Evolutionary conservation across 2,329 filamentous ascomycete species (phyloP), one percentile per base, ranked within the genome.

Genomic region (Didymella glomerata): DNA sequence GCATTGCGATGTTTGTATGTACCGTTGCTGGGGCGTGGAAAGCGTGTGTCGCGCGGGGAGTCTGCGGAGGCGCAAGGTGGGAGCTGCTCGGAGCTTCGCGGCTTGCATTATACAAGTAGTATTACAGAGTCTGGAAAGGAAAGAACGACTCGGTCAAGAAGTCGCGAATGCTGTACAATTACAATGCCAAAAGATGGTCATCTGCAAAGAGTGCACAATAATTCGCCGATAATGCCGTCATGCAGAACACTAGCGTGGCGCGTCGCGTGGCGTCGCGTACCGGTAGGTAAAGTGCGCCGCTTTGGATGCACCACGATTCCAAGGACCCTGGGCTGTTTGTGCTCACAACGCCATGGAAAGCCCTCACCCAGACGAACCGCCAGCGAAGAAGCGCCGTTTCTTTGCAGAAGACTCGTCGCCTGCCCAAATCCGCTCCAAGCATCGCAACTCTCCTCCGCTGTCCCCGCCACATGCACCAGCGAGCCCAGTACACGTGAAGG

Each of bases 351-450:
- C 63, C 47, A 55, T 79, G 76, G 75, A 74, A 58, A 72, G 75
- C 49, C 64, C 73, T n/a, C 77, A 80, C 60, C 70, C 82, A 45
- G 80, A 85, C 48, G 80, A 85, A 44, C 78, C 84, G 20, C 87
- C 86, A 4, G 74, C 76, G 24, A 89, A 89, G 76, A 88, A 87
- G 75, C 81, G 85, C 61, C 83, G 86, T 27, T 88, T 88, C 76
- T 89, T 89, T 65, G 79, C 82, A 16, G 84, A 87, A 44, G 81
- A 84, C 27, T 75, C 78, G 11, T 76, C 78, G 10, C 68, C 73
- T 9, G 51, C 53, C 5, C 65, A 66, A 13, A 44, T 62, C 2
- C 54, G 57, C 9, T 56, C 69, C 11, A 57, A 64, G 28, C 63
- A 54, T 10, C 56, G 62, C 24, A 68, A 74, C 45, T 64, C 74